phyloP scores from a whole-genome alignment of 2,329 filamentous ascomycete genomes.

The Pestalotiopsis sp. region DNA sequence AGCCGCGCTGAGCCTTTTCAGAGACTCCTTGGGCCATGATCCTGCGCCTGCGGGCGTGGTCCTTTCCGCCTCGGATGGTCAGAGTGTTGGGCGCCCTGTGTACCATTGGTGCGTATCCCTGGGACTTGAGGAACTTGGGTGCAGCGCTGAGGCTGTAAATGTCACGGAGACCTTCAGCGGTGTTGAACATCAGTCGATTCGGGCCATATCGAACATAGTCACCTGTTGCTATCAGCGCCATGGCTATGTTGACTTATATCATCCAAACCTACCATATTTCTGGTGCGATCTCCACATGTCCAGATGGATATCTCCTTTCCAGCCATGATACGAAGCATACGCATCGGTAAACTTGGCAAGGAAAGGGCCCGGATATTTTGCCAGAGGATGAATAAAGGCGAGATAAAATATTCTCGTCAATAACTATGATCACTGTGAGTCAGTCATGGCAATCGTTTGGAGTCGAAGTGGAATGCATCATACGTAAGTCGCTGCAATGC shows the following conservation, averaged over 20 bases:
- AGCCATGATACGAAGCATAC: conserved; percentile 51
- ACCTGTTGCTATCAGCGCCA: neutral
- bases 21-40: conserved; percentile 17
- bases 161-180: conserved; percentile 12
- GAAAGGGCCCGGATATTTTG: conserved; percentile 14
- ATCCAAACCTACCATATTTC: conserved; percentile 45
- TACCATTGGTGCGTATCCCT: conserved; percentile 9
- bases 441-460: neutral
- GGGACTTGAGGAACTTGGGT: conserved; percentile 13
- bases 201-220: conserved; percentile 17
- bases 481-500: neutral
- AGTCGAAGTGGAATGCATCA: neutral
- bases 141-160: conserved; percentile 10
- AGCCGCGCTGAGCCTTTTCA: conserved; percentile 5
- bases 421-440: neutral
- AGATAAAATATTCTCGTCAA: neutral
- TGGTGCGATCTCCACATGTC: conserved; percentile 52
- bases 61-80: conserved; percentile 14
- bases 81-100: conserved; percentile 14
- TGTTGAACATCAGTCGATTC: conserved; percentile 15
- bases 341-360: conserved; percentile 50
- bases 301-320: conserved; percentile 55
- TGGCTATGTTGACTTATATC: too few species aligned
- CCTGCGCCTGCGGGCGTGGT: conserved; percentile 11
- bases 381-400: conserved; percentile 14